Conservation (phyloP, 805 yeast genomes). For the Jamesozyma spencerorum region DNA sequence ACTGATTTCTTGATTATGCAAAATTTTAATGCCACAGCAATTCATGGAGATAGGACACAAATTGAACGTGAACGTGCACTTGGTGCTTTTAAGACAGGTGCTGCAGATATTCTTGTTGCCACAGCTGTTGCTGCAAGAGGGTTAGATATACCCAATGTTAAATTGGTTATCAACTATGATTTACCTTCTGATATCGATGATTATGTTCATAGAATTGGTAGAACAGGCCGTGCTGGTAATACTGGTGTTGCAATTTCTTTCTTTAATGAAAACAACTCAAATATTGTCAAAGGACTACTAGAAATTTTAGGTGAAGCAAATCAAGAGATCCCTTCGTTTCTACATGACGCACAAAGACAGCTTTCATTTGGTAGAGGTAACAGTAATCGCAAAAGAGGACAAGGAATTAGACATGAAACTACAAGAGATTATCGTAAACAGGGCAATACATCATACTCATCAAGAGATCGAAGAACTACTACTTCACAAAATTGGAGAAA, state of each 20-base stretch:
- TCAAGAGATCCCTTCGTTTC: slow-evolving; percentile 90
- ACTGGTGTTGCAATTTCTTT: slow-evolving; percentile 95
- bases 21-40: slow-evolving; percentile 91
- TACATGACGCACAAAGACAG: slow-evolving; percentile 71
- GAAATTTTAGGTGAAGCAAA: slow-evolving; percentile 87
- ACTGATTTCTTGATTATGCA: slow-evolving; percentile 82
- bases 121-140: slow-evolving; percentile 99
- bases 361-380: slow-evolving; percentile 44
- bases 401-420: slow-evolving; percentile 31
- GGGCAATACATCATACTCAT: slow-evolving; percentile 11
- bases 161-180: slow-evolving; percentile 94
- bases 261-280: slow-evolving; percentile 87
- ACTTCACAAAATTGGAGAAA: background rate
- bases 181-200: slow-evolving; percentile 94
- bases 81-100: slow-evolving; percentile 82
- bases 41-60: slow-evolving; percentile 98
- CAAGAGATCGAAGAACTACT: background rate
- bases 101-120: slow-evolving; percentile 89
- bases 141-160: slow-evolving; percentile 96
- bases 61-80: slow-evolving; percentile 93
- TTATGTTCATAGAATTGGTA: slow-evolving; percentile 97
- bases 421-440: slow-evolving; percentile 43
- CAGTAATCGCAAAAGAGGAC: slow-evolving; percentile 23
- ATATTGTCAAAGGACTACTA: slow-evolving; percentile 75
- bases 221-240: slow-evolving; percentile 99